Evolutionary conservation across 805 yeast genomes (phyloP), one percentile per base, ranked within the genome.

Genomic region (Starmerella bacillaris): DNA sequence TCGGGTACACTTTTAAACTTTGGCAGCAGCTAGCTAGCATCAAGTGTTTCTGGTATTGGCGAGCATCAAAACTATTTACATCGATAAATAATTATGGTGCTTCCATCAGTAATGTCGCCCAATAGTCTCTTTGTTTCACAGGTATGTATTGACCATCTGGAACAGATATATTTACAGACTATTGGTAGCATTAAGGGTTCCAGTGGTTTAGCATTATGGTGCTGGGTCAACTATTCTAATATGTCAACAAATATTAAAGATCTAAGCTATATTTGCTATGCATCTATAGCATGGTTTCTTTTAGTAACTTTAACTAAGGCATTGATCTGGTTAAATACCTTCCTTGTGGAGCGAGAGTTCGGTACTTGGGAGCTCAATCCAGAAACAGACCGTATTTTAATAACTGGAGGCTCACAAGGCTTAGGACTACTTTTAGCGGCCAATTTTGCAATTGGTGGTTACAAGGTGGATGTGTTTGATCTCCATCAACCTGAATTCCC

Each of bases 391-490:
- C 14, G 34, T 12, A 42, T 48, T 3, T 31, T 48, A 2, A 37
- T 50, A 2, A 48, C 53, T 2, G 54, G 54, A 3, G 51, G 46
- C 11, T 30, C 47, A 1, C 32, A 36, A 9, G 54, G 54, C 5
- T 35, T 50, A 16, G 54, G 54, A 5, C 44, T 49, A 6, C 30
- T 41, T 7, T 16, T 50, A 6, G 36, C 44, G 3, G 52, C 50
- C 4, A 21, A 33, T 12, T 35, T 47, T 15, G 33, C 43, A n/a
- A 26, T 40, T 8, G 29, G 36, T 1, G 46, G 48, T 8, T 41
- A 36, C 34, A 16, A 18, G 14, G 41, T 41, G 4, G 40, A 35
- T 4, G 36, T 35, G 11, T 9, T 50, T 3, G 54, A 50, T 27
- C 5, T 40, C 11, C 20, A 24, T 14, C 22, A 22, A 9, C 45